Evolutionary conservation across 1,284 basidiomycete genomes (phyloP).

Genomic region (Neotropicomus parvogracilis): DNA sequence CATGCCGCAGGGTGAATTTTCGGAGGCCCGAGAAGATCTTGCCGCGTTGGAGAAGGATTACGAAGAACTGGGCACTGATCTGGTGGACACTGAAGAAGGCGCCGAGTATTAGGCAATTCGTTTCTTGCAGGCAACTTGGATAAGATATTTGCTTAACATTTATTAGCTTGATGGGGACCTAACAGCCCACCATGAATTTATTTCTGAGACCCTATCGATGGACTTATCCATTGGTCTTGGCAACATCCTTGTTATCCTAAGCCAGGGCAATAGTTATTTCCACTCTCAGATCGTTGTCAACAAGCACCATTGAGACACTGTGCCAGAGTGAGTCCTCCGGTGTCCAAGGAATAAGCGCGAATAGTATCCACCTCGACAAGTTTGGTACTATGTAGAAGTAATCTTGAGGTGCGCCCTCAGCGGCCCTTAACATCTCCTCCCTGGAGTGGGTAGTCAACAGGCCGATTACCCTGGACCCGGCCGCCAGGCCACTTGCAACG

Average conservation of each 20-base stretch:
- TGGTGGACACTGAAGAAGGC: constrained; percentile 77
- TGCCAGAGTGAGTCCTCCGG: constrained; percentile 3
- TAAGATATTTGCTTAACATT: constrained; percentile 15
- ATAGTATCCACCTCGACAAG: constrained; percentile 50
- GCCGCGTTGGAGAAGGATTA: constrained; percentile 97
- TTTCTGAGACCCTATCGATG: constrained; percentile 2
- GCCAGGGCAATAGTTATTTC: constrained; percentile 18
- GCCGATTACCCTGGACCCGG: constrained; percentile 77
- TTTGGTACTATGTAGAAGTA: constrained; percentile 55
- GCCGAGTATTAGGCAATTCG: constrained; percentile 57
- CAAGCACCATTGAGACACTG: constrained; percentile 29
- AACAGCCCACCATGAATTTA: constrained; percentile 2
- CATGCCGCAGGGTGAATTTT: constrained; percentile 78
- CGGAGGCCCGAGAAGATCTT: constrained; percentile 95
- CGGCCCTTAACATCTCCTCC: constrained; percentile 54
- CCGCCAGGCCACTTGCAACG: constrained; percentile 67
- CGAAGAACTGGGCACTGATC: constrained; percentile 93
- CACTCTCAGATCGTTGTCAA: constrained; percentile 11
- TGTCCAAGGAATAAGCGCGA: neutral
- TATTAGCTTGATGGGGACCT: constrained; percentile 8
- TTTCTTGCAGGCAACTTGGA: constrained; percentile 2
- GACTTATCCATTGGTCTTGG: neutral
- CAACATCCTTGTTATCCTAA: constrained; percentile 4
- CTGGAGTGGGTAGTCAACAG: constrained; percentile 75
- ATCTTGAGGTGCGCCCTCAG: constrained; percentile 40